Evolutionary conservation across 108 stramenopile species (phyloP), one percentile per base, ranked within the genome.

Genomic region (Cyclotella choctawhatcheeana): DNA sequence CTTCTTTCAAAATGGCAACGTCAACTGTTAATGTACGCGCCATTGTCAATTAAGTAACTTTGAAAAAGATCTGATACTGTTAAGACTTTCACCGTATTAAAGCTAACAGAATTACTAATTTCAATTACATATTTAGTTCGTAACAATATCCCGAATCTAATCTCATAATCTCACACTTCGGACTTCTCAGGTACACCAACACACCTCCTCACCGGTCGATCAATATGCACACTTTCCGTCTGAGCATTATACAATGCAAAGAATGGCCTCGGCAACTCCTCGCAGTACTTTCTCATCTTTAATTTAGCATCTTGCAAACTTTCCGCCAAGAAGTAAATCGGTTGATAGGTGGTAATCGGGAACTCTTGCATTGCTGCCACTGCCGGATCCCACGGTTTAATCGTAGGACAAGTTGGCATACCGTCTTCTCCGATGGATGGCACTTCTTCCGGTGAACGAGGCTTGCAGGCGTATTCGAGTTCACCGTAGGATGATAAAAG

Each of bases 341-440:
- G 97, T 77, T 98, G 98, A 73, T 96, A 99, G 1, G 88, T 91
- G 1, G 98, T 99, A 58, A 99, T 98, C 0, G 98, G 97, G 76
- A 96, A 99, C 35, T 92, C 89, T 55, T 94, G 92, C 25, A 48
- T 44, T 0, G 95, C 92, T 17, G 96, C 97, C 45, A 88, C 94
- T 5, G 79, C 84, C 13, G 98, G 98, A 70, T 96, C 97, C 98
- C 98, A 98, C 10, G 90, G 90, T 50, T 84, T 87, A 69, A 94
- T 84, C 62, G 83, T 64, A 2, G 97, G 98, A 27, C 82, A 72
- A 12, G 26, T 44, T 30, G 66, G 72, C 73, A 60, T 53, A 2
- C 77, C 65, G 37, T 64, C 76, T 1, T 61, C 73, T 16, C 56
- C 74, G 32, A 25, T 35, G 14, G 44, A 59, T 33, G 43, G 48